A percentile compares a stretch with the other conserved stretches of the same genome.
These are phyloP conservation scores for Hamigera avellanea DNA, from an alignment of 495 filamentous ascomycete species.

Conservation along the genomic window DNA sequence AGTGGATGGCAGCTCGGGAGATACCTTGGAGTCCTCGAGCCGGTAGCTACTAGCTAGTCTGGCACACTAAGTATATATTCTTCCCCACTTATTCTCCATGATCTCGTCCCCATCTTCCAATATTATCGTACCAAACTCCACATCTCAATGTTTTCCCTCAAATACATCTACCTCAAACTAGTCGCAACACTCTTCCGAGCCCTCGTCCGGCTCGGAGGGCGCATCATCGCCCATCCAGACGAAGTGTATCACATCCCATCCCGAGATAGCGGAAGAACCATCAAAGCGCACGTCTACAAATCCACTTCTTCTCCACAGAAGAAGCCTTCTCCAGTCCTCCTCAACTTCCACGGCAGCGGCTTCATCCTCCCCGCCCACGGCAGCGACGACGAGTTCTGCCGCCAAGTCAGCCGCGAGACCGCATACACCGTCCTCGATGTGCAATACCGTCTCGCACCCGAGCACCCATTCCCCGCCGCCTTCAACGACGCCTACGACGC, in stretches of 20 bases:
- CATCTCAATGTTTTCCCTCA: not conserved
- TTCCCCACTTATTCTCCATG: no score
- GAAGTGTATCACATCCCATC: conserved; percentile 27
- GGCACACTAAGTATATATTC: no score
- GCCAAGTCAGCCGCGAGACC: conserved; percentile 20
- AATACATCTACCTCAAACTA: conserved; percentile 7
- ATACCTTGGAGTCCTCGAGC: no score
- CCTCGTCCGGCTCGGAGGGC: not conserved
- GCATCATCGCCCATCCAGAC: conserved; percentile 12
- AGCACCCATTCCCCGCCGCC: conserved; percentile 65
- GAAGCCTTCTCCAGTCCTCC: conserved; percentile 24
- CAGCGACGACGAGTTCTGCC: conserved; percentile 31
- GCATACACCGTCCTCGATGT: conserved; percentile 38
- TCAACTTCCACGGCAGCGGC: conserved; percentile 36
- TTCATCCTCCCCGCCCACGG: conserved; percentile 32
- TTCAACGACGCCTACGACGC: conserved; percentile 54
- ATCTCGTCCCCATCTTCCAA: no score
- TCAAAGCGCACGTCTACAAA: conserved; percentile 35
- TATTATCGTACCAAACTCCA: no score
- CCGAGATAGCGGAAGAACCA: conserved; percentile 27
- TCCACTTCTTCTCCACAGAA: conserved; percentile 4
- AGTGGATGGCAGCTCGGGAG: no score
- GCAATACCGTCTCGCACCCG: conserved; percentile 68
- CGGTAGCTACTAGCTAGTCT: no score
- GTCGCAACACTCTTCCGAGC: conserved; percentile 2